A percentile compares a stretch with the other conserved stretches of the same genome.
Conservation (phyloP, 73 alveolate genomes). For the Paraurostyla sp. region DNA sequence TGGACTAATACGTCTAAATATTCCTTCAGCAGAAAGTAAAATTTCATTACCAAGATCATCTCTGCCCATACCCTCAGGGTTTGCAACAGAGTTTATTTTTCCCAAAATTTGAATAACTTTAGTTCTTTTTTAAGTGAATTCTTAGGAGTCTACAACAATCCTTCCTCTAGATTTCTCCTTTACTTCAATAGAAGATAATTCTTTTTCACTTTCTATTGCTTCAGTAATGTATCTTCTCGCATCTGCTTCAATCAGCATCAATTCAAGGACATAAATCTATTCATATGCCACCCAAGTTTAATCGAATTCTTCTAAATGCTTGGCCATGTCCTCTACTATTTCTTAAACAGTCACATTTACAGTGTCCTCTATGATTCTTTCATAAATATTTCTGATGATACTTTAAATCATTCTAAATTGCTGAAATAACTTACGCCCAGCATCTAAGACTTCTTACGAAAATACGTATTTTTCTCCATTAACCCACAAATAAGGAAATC, state of each 20-base stretch:
- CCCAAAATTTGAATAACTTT: slow-evolving; percentile 88
- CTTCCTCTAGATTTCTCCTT: slow-evolving; percentile 93
- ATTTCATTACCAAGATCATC: slow-evolving; percentile 93
- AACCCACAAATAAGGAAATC: slow-evolving; percentile 94
- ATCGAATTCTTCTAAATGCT: slow-evolving; percentile 67
- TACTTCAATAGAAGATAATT: slow-evolving; percentile 88
- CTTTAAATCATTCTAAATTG: slow-evolving; percentile 86
- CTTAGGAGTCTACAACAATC: slow-evolving; percentile 75
- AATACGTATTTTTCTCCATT: slow-evolving; percentile 97
- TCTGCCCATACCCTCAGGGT: slow-evolving; percentile 97
- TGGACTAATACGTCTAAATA: slow-evolving; percentile 84
- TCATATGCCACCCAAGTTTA: slow-evolving; percentile 82
- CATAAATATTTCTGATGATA: slow-evolving; percentile 81
- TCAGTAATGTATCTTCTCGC: slow-evolving; percentile 92
- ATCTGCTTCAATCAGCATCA: slow-evolving; percentile 95
- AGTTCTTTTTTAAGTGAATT: slow-evolving; percentile 52
- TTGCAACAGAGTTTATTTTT: slow-evolving; percentile 95
- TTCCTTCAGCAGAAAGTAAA: slow-evolving; percentile 93
- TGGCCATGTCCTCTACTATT: slow-evolving; percentile 59
- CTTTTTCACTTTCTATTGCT: slow-evolving; percentile 96
- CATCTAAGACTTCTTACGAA: slow-evolving; percentile 92
- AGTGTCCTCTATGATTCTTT: slow-evolving; percentile 72
- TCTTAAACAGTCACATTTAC: slow-evolving; percentile 70
- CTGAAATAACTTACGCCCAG: slow-evolving; percentile 90
- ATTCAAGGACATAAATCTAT: slow-evolving; percentile 93